These are phyloP conservation scores for Herpotrichia juniperi DNA, from an alignment of 2,329 filamentous ascomycete species.

Conservation along the genomic window DNA sequence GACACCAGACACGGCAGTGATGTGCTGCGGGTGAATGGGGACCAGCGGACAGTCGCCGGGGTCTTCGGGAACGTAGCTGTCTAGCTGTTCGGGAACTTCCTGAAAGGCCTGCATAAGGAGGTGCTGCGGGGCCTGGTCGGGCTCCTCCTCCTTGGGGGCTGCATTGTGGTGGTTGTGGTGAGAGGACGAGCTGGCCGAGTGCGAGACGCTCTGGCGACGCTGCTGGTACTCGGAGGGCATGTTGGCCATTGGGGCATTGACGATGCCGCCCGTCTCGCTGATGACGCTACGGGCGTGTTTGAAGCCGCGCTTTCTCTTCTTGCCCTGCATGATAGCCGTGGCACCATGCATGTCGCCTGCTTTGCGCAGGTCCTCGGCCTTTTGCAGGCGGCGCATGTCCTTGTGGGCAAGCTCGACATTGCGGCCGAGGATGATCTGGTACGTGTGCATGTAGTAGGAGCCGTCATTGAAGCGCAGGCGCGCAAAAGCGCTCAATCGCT, in stretches of 20 bases:
- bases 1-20: conserved; percentile 49
- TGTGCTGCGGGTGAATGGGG: conserved; percentile 69
- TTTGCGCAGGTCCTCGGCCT: conserved; percentile 31
- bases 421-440: conserved; percentile 73
- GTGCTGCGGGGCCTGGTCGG: conserved; percentile 40
- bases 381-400: conserved; percentile 57
- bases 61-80: conserved; percentile 63
- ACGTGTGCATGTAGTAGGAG: conserved; percentile 79
- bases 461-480: conserved; percentile 77
- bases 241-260: conserved; percentile 46
- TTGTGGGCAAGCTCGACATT: conserved; percentile 60
- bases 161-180: conserved; percentile 45
- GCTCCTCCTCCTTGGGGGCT: conserved; percentile 30
- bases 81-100: conserved; percentile 56
- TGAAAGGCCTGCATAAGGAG: conserved; percentile 44
- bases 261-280: conserved; percentile 72
- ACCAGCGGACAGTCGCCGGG: conserved; percentile 69
- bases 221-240: conserved; percentile 44
- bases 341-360: conserved; percentile 33
- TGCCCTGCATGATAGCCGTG: conserved; percentile 33
- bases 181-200: conserved; percentile 59
- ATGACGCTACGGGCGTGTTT: conserved; percentile 63
- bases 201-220: conserved; percentile 47
- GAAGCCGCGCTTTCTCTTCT: conserved; percentile 59
- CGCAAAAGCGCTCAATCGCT: conserved; percentile 64